Evolutionary conservation across 2,329 filamentous ascomycete species (phyloP).

Genomic region (Lecanicillium sp.): DNA sequence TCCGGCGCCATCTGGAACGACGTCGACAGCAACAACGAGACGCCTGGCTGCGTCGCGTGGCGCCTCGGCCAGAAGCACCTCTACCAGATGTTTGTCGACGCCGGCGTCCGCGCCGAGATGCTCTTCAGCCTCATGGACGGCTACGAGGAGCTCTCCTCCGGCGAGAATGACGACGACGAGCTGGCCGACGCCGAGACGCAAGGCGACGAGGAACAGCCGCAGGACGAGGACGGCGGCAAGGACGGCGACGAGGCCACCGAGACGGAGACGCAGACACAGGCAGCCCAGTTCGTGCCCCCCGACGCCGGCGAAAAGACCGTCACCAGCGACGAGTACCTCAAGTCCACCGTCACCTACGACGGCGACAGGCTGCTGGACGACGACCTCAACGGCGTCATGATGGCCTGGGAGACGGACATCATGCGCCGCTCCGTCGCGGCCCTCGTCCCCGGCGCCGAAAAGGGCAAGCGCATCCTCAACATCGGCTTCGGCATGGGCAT

Average conservation of each 20-base stretch:
- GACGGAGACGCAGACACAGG: slow-evolving; percentile 23
- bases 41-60: slow-evolving; percentile 79
- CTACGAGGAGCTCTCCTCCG: slow-evolving; percentile 66
- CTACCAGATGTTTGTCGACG: slow-evolving; percentile 80
- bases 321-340: slow-evolving; percentile 62
- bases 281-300: slow-evolving; percentile 28
- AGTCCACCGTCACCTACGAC: slow-evolving; percentile 58
- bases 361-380: slow-evolving; percentile 65
- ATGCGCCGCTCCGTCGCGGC: slow-evolving; percentile 72
- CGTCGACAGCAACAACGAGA: slow-evolving; percentile 78
- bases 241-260: slow-evolving; percentile 21
- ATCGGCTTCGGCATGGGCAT: slow-evolving; percentile 92
- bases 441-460: slow-evolving; percentile 42
- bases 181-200: slow-evolving; percentile 38
- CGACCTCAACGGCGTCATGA: slow-evolving; percentile 82
- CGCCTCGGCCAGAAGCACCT: slow-evolving; percentile 62
- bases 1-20: slow-evolving; percentile 98
- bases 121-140: slow-evolving; percentile 75
- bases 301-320: slow-evolving; percentile 40
- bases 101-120: slow-evolving; percentile 85
- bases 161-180: slow-evolving; percentile 43
- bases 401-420: slow-evolving; percentile 85
- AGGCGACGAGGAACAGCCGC: slow-evolving; percentile 26
- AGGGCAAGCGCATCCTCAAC: slow-evolving; percentile 68
- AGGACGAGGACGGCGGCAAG: slow-evolving; percentile 26